Evolutionary conservation across 2,329 filamentous ascomycete species (phyloP), one percentile per base, ranked within the genome.

Genomic region (Trichoderma atrobrunneum): DNA sequence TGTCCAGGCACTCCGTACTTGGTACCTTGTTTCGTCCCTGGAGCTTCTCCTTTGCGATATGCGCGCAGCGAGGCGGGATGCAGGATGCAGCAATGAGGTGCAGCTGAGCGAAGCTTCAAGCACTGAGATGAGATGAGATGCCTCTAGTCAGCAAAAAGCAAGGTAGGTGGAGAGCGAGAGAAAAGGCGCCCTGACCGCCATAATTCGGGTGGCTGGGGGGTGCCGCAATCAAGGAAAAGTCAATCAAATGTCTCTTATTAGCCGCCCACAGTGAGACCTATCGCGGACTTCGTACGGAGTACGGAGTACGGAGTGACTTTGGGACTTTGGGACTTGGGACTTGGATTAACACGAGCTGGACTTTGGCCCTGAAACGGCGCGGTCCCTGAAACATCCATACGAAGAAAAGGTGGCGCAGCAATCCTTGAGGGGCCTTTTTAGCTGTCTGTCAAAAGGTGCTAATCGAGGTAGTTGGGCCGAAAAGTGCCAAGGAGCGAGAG

Each of bases 201-300:
- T 77, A 77, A 79, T 78, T 78, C 77, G 74, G 77, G 77, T 78
- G 78, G 78, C 78, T 79, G 78, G 78, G 73, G 65, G 57, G 28
- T n/a, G 28, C 56, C 56, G 56, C 28, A 43, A 43, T 43, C 39
- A 43, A 43, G 39, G 39, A 43, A 43, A 43, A 54, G n/a, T 54
- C 48, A 54, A 54, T 54, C 48, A 54, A 54, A 54, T 54, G 48
- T 54, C 48, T 54, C 48, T 54, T n/a, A n/a, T n/a, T 24, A 51
- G 39, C 43, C 26, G 43, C 28, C 26, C 48, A 66, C 62, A 65
- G 62, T 65, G 16, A 18, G 28, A 24, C n/a, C 11, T 60, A 30
- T 24, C 30, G 63, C 18, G 21, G 10, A 24, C 26, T 36, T 66
- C 63, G 21, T 36, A 66, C 63, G 63, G 63, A 66, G 63, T 36